Percentiles rank a stretch among this genome's conserved stretches.
These are phyloP conservation scores for Babesia bigemina DNA, from an alignment of 169 alveolate genomes.

Conservation along the genomic window DNA sequence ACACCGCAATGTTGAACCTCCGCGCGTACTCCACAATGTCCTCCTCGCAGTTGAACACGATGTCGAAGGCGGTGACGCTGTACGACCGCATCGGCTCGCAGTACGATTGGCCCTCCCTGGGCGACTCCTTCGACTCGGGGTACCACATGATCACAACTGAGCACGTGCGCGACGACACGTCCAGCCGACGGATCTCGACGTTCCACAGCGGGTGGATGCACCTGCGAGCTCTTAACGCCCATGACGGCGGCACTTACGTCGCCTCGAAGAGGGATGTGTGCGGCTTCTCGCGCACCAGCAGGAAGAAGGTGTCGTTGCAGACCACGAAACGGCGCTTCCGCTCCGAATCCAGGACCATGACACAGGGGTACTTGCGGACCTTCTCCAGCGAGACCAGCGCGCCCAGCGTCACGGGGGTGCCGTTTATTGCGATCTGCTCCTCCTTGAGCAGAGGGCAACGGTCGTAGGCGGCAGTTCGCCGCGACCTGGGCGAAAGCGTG, in stretches of 20 bases:
- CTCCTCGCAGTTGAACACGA: constrained; percentile 30
- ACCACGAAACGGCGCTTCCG: constrained; percentile 15
- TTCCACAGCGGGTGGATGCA: constrained; percentile 68
- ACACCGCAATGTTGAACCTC: constrained; percentile 6
- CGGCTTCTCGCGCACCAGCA: constrained; percentile 12
- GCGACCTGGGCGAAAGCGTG: background rate
- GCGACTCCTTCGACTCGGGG: constrained; percentile 17
- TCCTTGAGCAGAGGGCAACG: constrained; percentile 50
- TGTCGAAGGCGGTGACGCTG: constrained; percentile 44
- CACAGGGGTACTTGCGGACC: constrained; percentile 12
- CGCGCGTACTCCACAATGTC: constrained; percentile 20
- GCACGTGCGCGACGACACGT: constrained; percentile 11
- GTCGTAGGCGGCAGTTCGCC: constrained; percentile 3
- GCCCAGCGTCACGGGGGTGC: constrained; percentile 23
- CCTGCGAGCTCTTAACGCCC: background rate
- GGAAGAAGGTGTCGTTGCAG: constrained; percentile 17
- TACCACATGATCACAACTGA: constrained; percentile 46
- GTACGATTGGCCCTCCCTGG: background rate
- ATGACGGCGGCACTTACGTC: constrained; percentile 5
- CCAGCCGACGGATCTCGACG: constrained; percentile 17
- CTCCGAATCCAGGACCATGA: constrained; percentile 6
- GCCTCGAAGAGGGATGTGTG: background rate
- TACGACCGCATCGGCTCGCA: constrained; percentile 10
- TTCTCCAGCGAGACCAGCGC: constrained; percentile 6
- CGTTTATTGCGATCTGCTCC: constrained; percentile 10